Evolutionary conservation across 164 flowering plant genomes (phyloP).

Genomic region (grape (Vitis vinifera)): ASM3070453v1 NC_081814.1:19280501-19281000

Average conservation of each 20-base stretch:
- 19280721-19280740: slow-evolving; percentile 15
- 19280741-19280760: slow-evolving; percentile 28
- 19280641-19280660: slow-evolving; percentile 15
- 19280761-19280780: slow-evolving; percentile 19
- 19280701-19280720: not conserved
- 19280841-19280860: too few species aligned
- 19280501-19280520: slow-evolving; percentile 22
- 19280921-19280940: too few species aligned
- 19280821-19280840: too few species aligned
- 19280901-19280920: too few species aligned
- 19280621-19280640: slow-evolving; percentile 10
- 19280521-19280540: slow-evolving; percentile 83
- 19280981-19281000: too few species aligned
- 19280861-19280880: too few species aligned
- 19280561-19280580: slow-evolving; percentile 6
- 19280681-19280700: not conserved
- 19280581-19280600: slow-evolving; percentile 20
- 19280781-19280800: too few species aligned
- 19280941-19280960: too few species aligned
- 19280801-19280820: too few species aligned
- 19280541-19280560: slow-evolving; percentile 42
- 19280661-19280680: not conserved
- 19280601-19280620: slow-evolving; percentile 10
- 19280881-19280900: too few species aligned
- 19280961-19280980: too few species aligned